Evolutionary conservation across 805 yeast genomes (phyloP).

Genomic region (Candida pseudoglaebosa): DNA sequence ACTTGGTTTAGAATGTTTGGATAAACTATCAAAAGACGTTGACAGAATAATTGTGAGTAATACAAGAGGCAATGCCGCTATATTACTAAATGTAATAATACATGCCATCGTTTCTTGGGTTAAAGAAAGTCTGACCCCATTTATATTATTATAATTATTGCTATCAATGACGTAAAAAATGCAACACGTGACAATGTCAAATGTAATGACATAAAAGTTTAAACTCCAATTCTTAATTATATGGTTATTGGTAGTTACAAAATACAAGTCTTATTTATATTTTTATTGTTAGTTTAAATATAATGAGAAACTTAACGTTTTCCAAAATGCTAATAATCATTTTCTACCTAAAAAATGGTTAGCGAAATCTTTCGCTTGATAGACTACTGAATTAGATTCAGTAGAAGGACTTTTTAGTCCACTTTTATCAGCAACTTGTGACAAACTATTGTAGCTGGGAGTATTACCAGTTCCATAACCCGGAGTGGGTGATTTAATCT

Average conservation of each 20-base stretch:
- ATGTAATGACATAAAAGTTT: background rate
- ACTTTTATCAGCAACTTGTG: slow-evolving; percentile 48
- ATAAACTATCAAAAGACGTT: slow-evolving; percentile 3
- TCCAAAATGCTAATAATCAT: background rate
- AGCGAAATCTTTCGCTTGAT: slow-evolving; percentile 36
- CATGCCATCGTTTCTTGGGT: background rate
- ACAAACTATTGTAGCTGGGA: slow-evolving; percentile 41
- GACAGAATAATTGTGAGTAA: slow-evolving; percentile 1
- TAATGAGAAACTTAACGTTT: too few species aligned
- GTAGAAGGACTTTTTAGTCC: slow-evolving; percentile 32
- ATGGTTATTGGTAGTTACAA: too few species aligned
- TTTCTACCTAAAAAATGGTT: slow-evolving; percentile 24
- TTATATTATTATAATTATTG: background rate
- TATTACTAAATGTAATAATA: slow-evolving; percentile 2
- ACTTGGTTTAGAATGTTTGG: slow-evolving; percentile 4
- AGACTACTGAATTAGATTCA: slow-evolving; percentile 21
- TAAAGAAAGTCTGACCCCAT: too few species aligned
- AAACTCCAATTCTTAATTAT: too few species aligned
- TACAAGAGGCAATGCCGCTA: slow-evolving; percentile 4
- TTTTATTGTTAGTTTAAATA: background rate
- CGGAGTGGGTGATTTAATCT: slow-evolving; percentile 11
- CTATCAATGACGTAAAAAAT: background rate
- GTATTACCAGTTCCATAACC: slow-evolving; percentile 12
- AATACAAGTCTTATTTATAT: too few species aligned
- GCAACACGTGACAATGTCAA: background rate